Conservation (phyloP, 371 early-diverging fungal genomes). For the Mortierella sp. region DNA sequence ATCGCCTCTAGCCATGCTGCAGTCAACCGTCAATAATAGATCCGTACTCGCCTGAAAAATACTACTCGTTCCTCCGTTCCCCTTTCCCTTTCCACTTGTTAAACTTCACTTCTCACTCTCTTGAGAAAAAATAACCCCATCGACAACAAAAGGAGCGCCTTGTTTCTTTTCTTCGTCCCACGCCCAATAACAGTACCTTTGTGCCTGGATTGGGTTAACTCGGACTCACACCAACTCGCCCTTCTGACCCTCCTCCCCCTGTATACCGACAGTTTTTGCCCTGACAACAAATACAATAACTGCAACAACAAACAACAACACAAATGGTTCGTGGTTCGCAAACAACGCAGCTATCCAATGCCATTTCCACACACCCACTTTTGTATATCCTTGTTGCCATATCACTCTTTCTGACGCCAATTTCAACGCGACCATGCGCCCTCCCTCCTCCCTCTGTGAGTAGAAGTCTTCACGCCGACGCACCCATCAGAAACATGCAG, state of each 20-base stretch:
- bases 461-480: conserved; percentile 43
- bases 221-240: conserved; percentile 1
- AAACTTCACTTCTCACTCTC: not conserved
- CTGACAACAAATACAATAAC: not conserved
- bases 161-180: not conserved
- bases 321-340: not conserved
- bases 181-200: not conserved
- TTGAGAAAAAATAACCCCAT: not conserved
- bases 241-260: not conserved
- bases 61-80: not conserved
- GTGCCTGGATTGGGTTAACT: conserved; percentile 7
- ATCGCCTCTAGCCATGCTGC: conserved; percentile 8
- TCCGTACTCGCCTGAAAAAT: conserved; percentile 2
- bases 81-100: not conserved
- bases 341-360: not conserved
- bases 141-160: not conserved
- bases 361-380: not conserved
- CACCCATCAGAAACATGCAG: conserved; percentile 30
- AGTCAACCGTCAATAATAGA: conserved; percentile 6
- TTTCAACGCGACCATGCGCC: not conserved
- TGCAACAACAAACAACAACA: not conserved
- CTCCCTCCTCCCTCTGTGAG: not conserved
- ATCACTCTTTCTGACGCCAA: not conserved
- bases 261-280: not conserved
- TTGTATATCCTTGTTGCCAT: not conserved